Base-by-base conservation (phyloP, 1,284 basidiomycete genomes). In the Sporisorium exsertum region DNA sequence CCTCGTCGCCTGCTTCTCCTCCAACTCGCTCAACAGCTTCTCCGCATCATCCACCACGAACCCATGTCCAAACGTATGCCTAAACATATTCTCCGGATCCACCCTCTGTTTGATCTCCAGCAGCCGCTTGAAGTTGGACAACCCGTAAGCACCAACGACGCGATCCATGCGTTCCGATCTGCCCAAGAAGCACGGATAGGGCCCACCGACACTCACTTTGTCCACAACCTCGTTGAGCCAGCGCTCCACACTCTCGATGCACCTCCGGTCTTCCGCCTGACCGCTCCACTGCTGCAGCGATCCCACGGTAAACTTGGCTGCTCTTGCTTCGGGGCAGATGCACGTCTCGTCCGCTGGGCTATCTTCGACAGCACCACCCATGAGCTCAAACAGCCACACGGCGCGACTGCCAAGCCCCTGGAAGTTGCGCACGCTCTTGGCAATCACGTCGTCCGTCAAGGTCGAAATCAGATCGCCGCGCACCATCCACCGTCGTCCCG, bases 281-380 rank as follows among this genome's bases (percentile, higher is more conserved):
- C 94, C 91, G 66, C 92, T 91, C 94, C 94, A 96, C 85, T 96
- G 94, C 86, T 95, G 94, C 50, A 96, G 87, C 20, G 94, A 94
- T 2, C 93, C 92, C 50, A 95, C 90, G 3, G 92, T 94, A 87
- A 94, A 96, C 7, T 89, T 86, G 1, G 92, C 92, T 80, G 92
- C 89, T 27, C 94, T 90, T 79, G 93, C 92, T 16, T 89, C 88
- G 78, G 90, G 90, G 4, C 93, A 92, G 33, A 94, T 87, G 79
- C 92, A 94, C 5, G 87, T 80, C 20, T 80, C 77, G 37, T 77
- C 66, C 63, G 91, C 81, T 0, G 65, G 90, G 59, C 89, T 90
- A 80, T 95, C 93, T 1, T 86, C 86, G 40, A 94, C 89, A 0
- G 92, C 93, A 13, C 93, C 93, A 1, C 93, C 94, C 4, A 92